Base-by-base conservation (phyloP, 2,329 filamentous ascomycete species). In the Fusarium piperis region DNA sequence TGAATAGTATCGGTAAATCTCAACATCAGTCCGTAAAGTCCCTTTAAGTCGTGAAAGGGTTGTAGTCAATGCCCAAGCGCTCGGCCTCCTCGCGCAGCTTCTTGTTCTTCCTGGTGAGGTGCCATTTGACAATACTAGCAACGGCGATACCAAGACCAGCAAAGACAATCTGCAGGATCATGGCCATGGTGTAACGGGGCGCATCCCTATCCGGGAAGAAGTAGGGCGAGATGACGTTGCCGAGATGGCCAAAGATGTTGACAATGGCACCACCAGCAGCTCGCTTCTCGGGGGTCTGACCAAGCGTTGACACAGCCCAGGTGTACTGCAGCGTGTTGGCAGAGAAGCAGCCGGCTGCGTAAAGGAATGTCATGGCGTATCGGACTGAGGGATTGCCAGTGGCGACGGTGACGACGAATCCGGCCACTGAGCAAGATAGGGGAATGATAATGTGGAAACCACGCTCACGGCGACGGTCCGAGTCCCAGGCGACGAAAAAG, bases 391-490 rank as follows among this genome's bases (percentile, higher is more conserved):
- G 52, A 2, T 71, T 75, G 0, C 84, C 86, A 0, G 89, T 91
- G 0, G 86, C 81, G 2, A 88, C 89, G 4, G 87, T 87, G 23
- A 92, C 81, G 65, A 91, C 87, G 77, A 90, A 92, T 2, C 88
- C 85, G 1, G 79, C 79, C 2, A 91, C 81, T 2, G 86, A 86
- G 35, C 91, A 81, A 35, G 82, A 85, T 12, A 90, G 82, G 0
- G 89, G 89, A 0, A 88, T 70, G 0, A 84, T 83, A 59, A 92
- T 86, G 74, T 91, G 90, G 68, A 86, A 85, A 74, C 88, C 90
- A 12, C 89, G 85, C 71, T 92, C 89, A n/a, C 87, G 86, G 0
- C 86, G 88, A 5, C 84, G 85, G 69, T 91, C 90, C 5, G 88
- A 87, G 71, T 90, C 87, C 84, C 87, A 89, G 16, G 89, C 86